phyloP scores from a whole-genome alignment of 148 eudicot species.

The Pouteria glomerata region DNA sequence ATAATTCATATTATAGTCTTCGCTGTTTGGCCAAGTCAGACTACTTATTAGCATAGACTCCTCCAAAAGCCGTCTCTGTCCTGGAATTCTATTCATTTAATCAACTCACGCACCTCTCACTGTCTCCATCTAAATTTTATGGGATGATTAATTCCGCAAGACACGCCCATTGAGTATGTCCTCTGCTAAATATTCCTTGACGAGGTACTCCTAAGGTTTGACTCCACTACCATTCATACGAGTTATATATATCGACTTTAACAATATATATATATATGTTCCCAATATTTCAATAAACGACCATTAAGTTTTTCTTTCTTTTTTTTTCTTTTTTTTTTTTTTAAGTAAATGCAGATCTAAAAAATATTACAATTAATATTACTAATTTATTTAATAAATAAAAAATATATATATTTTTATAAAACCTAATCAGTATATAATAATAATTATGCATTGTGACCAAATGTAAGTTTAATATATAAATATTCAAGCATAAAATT shows the following conservation, averaged over 20 bases:
- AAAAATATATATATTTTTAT: too few relatives aligned
- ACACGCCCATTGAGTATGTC: slow-evolving; percentile 8
- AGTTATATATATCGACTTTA: not conserved
- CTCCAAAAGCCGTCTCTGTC: not conserved
- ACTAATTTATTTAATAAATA: too few relatives aligned
- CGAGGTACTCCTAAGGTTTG: not conserved
- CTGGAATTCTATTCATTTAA: slow-evolving; percentile 7
- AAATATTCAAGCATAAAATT: too few relatives aligned
- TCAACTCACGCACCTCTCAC: not conserved
- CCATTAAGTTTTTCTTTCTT: too few relatives aligned
- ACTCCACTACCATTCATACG: not conserved
- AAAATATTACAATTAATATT: too few relatives aligned
- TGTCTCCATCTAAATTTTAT: not conserved
- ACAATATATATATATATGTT: not conserved
- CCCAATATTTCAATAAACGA: not conserved
- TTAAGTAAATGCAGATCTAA: too few relatives aligned
- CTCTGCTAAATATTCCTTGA: not conserved
- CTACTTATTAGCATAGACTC: not conserved
- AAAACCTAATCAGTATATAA: too few relatives aligned
- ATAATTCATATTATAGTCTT: too few relatives aligned
- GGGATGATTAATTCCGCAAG: not conserved
- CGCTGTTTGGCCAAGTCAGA: too few relatives aligned
- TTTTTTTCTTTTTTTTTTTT: too few relatives aligned
- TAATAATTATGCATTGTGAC: too few relatives aligned
- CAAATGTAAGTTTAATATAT: too few relatives aligned